Base-by-base conservation (phyloP, 495 filamentous ascomycete species). In the Penicillium bovifimosum region DNA sequence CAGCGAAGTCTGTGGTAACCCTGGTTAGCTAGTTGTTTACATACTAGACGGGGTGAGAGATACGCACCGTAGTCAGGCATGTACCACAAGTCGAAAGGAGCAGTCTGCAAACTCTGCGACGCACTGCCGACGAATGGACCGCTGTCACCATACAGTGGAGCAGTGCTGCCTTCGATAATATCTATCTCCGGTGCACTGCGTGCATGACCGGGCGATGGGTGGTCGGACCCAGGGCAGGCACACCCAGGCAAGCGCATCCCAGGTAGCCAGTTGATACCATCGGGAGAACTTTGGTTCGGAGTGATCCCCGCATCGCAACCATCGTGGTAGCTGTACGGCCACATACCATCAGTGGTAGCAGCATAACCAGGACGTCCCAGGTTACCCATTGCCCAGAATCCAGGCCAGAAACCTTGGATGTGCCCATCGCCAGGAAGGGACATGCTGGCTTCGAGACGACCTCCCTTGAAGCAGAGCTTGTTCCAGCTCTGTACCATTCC, bases 401-500 rank as follows among this genome's bases (percentile, higher is more conserved):
- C 87, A 48, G 86, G 86, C 87, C 87, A 90, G 65, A 89, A 86
- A 16, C 87, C 86, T 26, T 81, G 71, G 24, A 80, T 76, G 36
- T 88, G 82, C 6, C 86, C 87, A 28, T 75, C 62, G 16, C 87
- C 87, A 5, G 87, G 87, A 8, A 90, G 72, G 1, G 87, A 91
- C 29, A 87, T 79, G 56, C 84, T 87, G 10, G 86, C 87, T 70
- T 91, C 86, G n/a, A 90, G 65, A 34, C 83, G 75, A 11, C 87
- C 87, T 14, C 87, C 87, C 43, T 83, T 87, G 66, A 89, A 87
- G 63, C 87, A 90, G 38, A 90, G 54, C 60, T 89, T 81, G 65
- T 90, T 91, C 87, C 87, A 91, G 24, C 81, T 87, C 54, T 90
- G 86, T 8, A 90, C 54, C 87, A 90, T 91, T n/a, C 84, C 87